Evolutionary conservation across 2,329 filamentous ascomycete genomes (phyloP).

Genomic region (Fusarium acutatum): DNA sequence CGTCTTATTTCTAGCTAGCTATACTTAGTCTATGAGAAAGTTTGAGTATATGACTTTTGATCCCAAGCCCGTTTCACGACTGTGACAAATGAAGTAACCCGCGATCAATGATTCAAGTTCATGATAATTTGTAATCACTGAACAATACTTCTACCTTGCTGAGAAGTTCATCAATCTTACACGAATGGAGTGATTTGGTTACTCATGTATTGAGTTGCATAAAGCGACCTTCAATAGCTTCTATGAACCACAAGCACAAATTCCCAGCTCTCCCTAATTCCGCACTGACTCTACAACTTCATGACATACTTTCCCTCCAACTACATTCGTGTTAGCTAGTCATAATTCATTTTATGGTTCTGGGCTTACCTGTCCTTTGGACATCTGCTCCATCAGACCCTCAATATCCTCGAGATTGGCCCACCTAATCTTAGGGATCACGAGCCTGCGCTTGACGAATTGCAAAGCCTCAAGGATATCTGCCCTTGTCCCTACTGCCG

Average conservation of each 20-base stretch:
- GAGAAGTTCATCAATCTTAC: fast-evolving
- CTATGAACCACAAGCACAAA: background rate
- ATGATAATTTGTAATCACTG: no score
- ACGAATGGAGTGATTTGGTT: fast-evolving
- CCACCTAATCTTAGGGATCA: constrained; percentile 25
- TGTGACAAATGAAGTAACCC: background rate
- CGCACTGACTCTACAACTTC: background rate
- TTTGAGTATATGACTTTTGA: background rate
- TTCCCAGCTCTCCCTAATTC: background rate
- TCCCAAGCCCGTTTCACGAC: fast-evolving
- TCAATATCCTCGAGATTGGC: constrained; percentile 24
- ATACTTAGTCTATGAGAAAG: background rate
- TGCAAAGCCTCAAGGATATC: constrained; percentile 53
- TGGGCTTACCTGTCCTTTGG: constrained; percentile 19
- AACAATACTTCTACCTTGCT: fast-evolving
- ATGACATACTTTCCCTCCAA: constrained; percentile 31
- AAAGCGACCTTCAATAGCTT: fast-evolving
- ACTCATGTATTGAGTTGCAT: background rate
- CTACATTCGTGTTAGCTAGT: background rate
- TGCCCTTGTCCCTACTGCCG: constrained; percentile 47
- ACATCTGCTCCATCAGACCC: constrained; percentile 23
- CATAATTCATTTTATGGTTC: fast-evolving
- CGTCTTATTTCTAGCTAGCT: background rate
- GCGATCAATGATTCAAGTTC: background rate
- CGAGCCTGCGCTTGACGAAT: constrained; percentile 44